Conservation (phyloP, 805 yeast species). For the Nakazawaea anatomiae region DNA sequence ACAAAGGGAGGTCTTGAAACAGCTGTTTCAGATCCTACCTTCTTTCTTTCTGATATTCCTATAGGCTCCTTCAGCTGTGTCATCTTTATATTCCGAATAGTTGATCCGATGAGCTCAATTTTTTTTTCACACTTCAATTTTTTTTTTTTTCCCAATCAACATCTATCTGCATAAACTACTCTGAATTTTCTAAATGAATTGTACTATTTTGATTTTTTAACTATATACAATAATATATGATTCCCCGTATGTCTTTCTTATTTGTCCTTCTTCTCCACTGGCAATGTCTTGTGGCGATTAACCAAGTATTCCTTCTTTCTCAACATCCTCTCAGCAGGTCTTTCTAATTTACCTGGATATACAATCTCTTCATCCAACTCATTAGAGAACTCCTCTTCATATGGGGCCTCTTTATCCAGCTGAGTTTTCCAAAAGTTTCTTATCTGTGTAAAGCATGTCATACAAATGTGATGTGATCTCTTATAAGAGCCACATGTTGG, state of each 20-base stretch:
- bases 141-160: background rate
- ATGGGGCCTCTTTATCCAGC: conserved; percentile 22
- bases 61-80: background rate
- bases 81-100: background rate
- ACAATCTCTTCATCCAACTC: conserved; percentile 57
- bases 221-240: too few species aligned
- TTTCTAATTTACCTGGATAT: conserved; percentile 67
- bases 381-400: conserved; percentile 39
- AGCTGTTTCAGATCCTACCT: background rate
- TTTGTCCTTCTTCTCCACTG: conserved; percentile 32
- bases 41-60: background rate
- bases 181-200: too few species aligned
- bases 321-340: conserved; percentile 37
- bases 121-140: background rate
- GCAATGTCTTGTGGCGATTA: conserved; percentile 49
- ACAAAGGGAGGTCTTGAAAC: background rate
- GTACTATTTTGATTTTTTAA: too few species aligned
- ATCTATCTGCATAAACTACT: too few species aligned
- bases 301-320: conserved; percentile 49
- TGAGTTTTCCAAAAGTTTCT: conserved; percentile 57
- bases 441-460: conserved; percentile 86
- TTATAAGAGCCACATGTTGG: conserved; percentile 94
- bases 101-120: background rate
- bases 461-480: conserved; percentile 85
- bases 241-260: background rate